Evolutionary conservation across 768 basidiomycete genomes (phyloP), one percentile per base, ranked within the genome.

Genomic region (Hypholoma sublateritium): DNA sequence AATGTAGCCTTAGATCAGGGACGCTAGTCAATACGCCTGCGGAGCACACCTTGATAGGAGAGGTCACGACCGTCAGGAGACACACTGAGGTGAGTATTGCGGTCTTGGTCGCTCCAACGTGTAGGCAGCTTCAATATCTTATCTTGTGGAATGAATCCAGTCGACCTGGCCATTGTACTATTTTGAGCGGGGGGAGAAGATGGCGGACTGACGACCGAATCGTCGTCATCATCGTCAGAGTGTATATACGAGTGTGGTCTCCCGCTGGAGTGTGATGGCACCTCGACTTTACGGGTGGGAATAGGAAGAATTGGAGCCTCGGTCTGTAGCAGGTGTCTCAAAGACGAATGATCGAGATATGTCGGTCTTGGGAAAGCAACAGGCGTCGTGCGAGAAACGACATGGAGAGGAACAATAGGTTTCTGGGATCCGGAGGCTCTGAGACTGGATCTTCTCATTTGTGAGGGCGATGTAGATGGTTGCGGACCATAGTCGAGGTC

Each of bases 331-430:
- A 89, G 70, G 62, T 91, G 77, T 53, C 88, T 85, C 55, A 93
- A 73, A 1, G 88, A 82, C 2, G 90, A 90, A 69, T 89, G 79
- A 42, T 90, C 88, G 53, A 93, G 79, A 69, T 93, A 93, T 0
- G 84, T 72, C 1, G 91, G 91, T 17, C 85, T 82, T 46, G 82
- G 69, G 87, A 93, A 52, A 74, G 72, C 34, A 63, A 72, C 55
- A 68, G 69, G 45, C 68, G 59, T 48, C 65, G 69, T 36, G 70
- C 66, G 35, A 74, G 69, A 24, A 59, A 66, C 24, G 61, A 70
- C 45, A 65, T 67, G 57, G 69, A 70, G 55, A 58, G 65, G 65
- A 59, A 69, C 60, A 59, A 68, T 59, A 57, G 49, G 57, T 65
- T 67, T 60, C 67, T 61, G 59, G 73, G 74, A 32, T 54, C 61